Percentiles rank a stretch among this genome's conserved stretches.
These are phyloP conservation scores for Aspergillus baeticus DNA, from an alignment of 495 filamentous ascomycete genomes.

Conservation along the genomic window DNA sequence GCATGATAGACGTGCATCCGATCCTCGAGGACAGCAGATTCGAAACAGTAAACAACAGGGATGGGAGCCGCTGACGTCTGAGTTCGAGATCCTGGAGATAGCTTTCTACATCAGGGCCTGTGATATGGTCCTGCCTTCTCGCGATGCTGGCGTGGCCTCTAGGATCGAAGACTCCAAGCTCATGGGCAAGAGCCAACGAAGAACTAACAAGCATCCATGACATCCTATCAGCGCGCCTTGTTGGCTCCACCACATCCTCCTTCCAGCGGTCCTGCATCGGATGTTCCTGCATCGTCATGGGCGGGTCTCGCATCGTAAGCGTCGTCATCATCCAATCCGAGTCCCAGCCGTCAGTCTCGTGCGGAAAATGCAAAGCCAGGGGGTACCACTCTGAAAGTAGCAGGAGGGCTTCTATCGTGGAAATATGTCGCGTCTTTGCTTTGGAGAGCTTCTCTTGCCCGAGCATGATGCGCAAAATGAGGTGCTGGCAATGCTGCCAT, in stretches of 20 bases:
- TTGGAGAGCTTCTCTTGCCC: conserved; percentile 38
- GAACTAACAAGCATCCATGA: conserved; percentile 42
- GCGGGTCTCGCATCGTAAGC: conserved; percentile 23
- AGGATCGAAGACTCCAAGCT: conserved; percentile 35
- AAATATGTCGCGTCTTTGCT: conserved; percentile 31
- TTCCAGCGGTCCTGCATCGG: conserved; percentile 25
- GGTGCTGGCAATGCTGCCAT: conserved; percentile 44
- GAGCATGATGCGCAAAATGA: conserved; percentile 37
- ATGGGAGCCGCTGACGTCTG: conserved; percentile 27
- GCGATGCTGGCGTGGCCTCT: conserved; percentile 1
- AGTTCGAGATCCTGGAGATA: conserved; percentile 25
- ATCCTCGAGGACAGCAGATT: conserved; percentile 35
- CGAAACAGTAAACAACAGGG: conserved; percentile 36
- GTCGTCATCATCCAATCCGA: conserved; percentile 24
- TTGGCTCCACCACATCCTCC: conserved; percentile 37
- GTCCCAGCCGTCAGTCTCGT: conserved; percentile 34
- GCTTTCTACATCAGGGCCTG: conserved; percentile 14
- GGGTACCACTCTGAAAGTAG: conserved; percentile 45
- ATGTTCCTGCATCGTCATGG: conserved; percentile 12
- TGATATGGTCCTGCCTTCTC: neutral
- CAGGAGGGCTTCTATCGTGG: conserved; percentile 39
- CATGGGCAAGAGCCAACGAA: conserved; percentile 38
- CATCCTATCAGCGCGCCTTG: conserved; percentile 40
- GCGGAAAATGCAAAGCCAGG: conserved; percentile 37
- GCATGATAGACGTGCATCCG: conserved; percentile 36